Conservation (phyloP, 2,329 filamentous ascomycete genomes). For the Neophaeococcomyces aloes region DNA sequence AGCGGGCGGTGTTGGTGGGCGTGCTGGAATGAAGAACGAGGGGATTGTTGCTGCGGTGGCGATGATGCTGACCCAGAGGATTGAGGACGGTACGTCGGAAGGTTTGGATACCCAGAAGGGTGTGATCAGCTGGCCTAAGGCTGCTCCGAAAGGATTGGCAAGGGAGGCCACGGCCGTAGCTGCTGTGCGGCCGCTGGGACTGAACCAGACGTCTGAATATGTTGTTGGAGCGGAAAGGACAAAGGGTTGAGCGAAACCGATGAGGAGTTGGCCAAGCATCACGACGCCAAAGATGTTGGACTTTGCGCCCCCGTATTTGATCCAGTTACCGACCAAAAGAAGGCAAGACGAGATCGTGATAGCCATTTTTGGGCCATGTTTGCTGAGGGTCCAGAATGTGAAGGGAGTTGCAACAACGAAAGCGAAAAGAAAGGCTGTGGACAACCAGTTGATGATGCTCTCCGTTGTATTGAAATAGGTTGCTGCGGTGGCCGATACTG, state of each 20-base stretch:
- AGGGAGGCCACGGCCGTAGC: constrained; percentile 78
- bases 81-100: constrained; percentile 63
- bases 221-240: constrained; percentile 78
- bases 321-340: constrained; percentile 77
- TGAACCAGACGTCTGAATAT: constrained; percentile 94
- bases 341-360: constrained; percentile 61
- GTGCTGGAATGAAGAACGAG: constrained; percentile 67
- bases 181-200: constrained; percentile 66
- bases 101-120: constrained; percentile 60
- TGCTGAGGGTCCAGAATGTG: constrained; percentile 67
- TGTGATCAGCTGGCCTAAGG: constrained; percentile 75
- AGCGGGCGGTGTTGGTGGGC: constrained; percentile 65
- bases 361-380: constrained; percentile 55
- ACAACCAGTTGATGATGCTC: constrained; percentile 82
- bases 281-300: constrained; percentile 57
- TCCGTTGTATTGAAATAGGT: constrained; percentile 65
- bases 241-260: constrained; percentile 83
- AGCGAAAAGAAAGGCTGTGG: constrained; percentile 74
- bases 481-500: constrained; percentile 64
- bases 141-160: constrained; percentile 82
- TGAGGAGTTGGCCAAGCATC: constrained; percentile 86
- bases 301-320: constrained; percentile 65
- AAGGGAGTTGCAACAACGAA: constrained; percentile 67
- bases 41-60: constrained; percentile 60
- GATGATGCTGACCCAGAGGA: constrained; percentile 75